A percentile compares a stretch with the other conserved stretches of the same genome.
Conservation (phyloP, 2,329 filamentous ascomycete genomes). For the Aotearoamyces nothofagi region DNA sequence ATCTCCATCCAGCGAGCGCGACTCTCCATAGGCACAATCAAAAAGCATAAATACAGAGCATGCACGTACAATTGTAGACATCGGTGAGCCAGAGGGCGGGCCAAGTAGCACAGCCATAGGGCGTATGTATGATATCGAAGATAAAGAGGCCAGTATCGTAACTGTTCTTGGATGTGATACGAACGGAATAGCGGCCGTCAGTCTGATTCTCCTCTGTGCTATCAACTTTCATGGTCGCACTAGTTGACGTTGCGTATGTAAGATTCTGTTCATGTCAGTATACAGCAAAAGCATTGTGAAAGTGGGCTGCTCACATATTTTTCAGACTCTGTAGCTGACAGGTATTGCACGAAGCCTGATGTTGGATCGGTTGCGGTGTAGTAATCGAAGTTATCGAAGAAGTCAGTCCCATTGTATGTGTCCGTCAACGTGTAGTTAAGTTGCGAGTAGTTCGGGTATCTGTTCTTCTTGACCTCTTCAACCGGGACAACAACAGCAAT, state of each 20-base stretch:
- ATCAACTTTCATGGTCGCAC: conserved; percentile 45
- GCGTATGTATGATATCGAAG: conserved; percentile 42
- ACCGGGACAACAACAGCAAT: conserved; percentile 27
- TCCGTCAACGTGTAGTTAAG: conserved; percentile 22
- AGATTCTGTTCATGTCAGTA: conserved; percentile 28
- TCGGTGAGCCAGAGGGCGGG: conserved; percentile 50
- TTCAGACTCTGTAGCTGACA: conserved; percentile 10
- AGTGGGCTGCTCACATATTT: conserved; percentile 23
- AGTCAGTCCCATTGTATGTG: conserved; percentile 14
- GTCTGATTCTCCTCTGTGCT: conserved; percentile 40
- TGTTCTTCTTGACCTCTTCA: conserved; percentile 16
- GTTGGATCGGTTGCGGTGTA: conserved; percentile 28
- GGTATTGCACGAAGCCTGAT: conserved; percentile 29
- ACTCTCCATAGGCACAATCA: too few relatives aligned
- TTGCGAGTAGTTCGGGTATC: conserved; percentile 23
- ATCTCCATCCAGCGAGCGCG: too few relatives aligned
- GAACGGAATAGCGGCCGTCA: conserved; percentile 22
- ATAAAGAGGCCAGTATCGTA: conserved; percentile 42
- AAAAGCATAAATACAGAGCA: too few relatives aligned
- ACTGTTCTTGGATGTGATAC: conserved; percentile 39
- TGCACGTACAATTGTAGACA: conserved; percentile 31
- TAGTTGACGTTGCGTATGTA: conserved; percentile 37
- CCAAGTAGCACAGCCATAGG: conserved; percentile 36
- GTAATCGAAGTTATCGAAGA: conserved; percentile 30
- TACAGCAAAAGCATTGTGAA: not conserved